Conservation (phyloP, 176 grass and related monocot species). For the Poa annua region DNA sequence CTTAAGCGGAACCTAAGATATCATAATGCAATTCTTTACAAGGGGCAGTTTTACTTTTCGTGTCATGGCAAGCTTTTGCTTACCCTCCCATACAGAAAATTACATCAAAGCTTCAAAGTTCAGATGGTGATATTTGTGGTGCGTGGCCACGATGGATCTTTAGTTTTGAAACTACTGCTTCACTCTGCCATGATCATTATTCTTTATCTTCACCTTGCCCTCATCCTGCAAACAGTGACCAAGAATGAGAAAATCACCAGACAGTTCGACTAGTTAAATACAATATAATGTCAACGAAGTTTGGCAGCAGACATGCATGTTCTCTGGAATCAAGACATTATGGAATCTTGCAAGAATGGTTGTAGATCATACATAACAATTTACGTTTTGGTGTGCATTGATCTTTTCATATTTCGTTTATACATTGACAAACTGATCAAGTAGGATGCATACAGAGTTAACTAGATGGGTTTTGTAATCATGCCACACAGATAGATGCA, state of each 20-base stretch:
- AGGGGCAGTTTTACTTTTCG: neutral
- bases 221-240: constrained; percentile 39
- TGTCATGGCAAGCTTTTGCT: constrained; percentile 23
- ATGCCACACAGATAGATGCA: neutral
- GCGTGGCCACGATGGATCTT: neutral
- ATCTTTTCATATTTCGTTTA: neutral
- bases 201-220: constrained; percentile 19
- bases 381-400: constrained; percentile 14
- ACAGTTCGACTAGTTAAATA: neutral
- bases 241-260: constrained; percentile 7
- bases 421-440: constrained; percentile 4
- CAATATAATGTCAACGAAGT: neutral
- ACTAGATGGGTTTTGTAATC: constrained; percentile 6
- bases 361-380: constrained; percentile 8
- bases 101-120: constrained; percentile 3
- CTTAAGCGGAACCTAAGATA: neutral
- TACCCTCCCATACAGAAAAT: neutral
- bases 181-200: constrained; percentile 18
- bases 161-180: constrained; percentile 11
- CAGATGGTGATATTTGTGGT: neutral
- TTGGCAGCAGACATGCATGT: neutral
- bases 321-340: neutral
- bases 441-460: constrained; percentile 15
- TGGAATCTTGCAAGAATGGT: neutral
- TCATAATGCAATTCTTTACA: neutral